phyloP scores from a whole-genome alignment of 371 early-diverging fungal genomes.

The Fennellomyces sp. region DNA sequence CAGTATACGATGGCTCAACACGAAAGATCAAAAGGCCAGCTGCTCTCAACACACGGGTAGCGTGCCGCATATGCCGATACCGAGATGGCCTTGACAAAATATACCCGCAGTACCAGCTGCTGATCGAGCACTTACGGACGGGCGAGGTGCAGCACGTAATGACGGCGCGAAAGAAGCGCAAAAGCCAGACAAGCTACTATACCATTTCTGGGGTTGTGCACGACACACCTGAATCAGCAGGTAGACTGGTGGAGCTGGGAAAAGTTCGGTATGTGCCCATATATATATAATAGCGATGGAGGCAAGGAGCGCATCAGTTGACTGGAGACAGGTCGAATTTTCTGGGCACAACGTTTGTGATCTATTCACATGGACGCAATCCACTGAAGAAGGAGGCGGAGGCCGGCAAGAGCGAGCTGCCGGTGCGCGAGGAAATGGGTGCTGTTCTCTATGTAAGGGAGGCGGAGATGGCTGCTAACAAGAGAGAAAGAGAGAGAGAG shows the following conservation, averaged over 20 bases:
- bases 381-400: conserved; percentile 45
- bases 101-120: conserved; percentile 77
- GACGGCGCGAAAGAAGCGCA: conserved; percentile 73
- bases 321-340: conserved; percentile 72
- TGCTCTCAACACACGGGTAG: conserved; percentile 72
- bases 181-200: conserved; percentile 74
- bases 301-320: neutral
- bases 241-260: conserved; percentile 43
- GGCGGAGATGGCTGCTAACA: neutral
- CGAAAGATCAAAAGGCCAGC: conserved; percentile 58
- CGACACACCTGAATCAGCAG: conserved; percentile 11
- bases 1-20: neutral
- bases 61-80: conserved; percentile 76
- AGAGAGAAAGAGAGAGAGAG: neutral
- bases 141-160: conserved; percentile 54
- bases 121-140: conserved; percentile 65
- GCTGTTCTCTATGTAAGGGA: conserved; percentile 81
- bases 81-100: conserved; percentile 73
- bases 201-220: conserved; percentile 57
- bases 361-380: conserved; percentile 73
- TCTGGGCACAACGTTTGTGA: conserved; percentile 81
- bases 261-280: conserved; percentile 59
- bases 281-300: neutral
- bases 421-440: conserved; percentile 72
- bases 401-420: conserved; percentile 38